phyloP scores from a whole-genome alignment of 2,329 filamentous ascomycete species.

The Trichoderma harzianum region DNA sequence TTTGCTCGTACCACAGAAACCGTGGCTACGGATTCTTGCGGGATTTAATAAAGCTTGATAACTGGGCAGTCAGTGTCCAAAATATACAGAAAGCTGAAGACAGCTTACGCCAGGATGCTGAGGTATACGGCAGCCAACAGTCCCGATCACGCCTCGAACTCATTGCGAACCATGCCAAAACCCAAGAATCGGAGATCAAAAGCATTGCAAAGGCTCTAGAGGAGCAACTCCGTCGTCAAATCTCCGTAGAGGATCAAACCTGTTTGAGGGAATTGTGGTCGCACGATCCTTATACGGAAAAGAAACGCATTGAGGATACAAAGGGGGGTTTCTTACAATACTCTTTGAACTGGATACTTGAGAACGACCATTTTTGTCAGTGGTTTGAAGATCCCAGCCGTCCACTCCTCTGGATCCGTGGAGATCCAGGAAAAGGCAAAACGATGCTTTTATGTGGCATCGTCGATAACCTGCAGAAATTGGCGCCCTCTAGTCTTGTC shows the following conservation, averaged over 20 bases:
- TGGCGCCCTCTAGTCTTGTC: not conserved
- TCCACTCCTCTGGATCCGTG: constrained; percentile 37
- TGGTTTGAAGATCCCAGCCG: constrained; percentile 15
- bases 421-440: constrained; percentile 42
- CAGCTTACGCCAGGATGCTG: constrained; percentile 17
- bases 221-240: not conserved
- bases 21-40: constrained; percentile 28
- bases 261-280: not conserved
- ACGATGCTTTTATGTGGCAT: constrained; percentile 42
- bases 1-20: constrained; percentile 35
- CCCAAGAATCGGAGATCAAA: not conserved
- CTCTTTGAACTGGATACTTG: not conserved
- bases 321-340: not conserved
- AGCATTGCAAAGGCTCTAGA: not conserved
- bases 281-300: not conserved
- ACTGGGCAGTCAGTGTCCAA: constrained; percentile 33
- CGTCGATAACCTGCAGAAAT: constrained; percentile 22
- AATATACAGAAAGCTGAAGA: constrained; percentile 30
- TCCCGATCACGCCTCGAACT: not conserved
- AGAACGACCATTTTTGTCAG: not conserved
- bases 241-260: not conserved
- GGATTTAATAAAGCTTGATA: constrained; percentile 31
- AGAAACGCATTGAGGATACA: not conserved
- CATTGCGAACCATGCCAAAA: not conserved
- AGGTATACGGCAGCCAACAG: constrained; percentile 16